Conservation (phyloP, 164 flowering plant species). For the grape (Vitis vinifera) region ASM3070453v1 NC_081823.1:15682001-15682500, state of each 20-base stretch:
- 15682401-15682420: background rate
- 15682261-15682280: conserved; percentile 53
- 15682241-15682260: conserved; percentile 70
- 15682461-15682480: conserved; percentile 43
- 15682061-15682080: too few species aligned
- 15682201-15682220: conserved; percentile 24
- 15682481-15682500: conserved; percentile 20
- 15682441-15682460: conserved; percentile 31
- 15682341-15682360: conserved; percentile 4
- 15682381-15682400: background rate
- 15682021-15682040: too few species aligned
- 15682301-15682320: conserved; percentile 60
- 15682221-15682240: conserved; percentile 92
- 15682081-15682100: too few species aligned
- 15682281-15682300: conserved; percentile 82
- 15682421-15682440: background rate
- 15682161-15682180: too few species aligned
- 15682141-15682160: too few species aligned
- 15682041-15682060: too few species aligned
- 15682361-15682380: background rate
- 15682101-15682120: too few species aligned
- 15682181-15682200: background rate
- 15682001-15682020: too few species aligned
- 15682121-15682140: too few species aligned
- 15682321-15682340: background rate